phyloP scores from a whole-genome alignment of 495 filamentous ascomycete species.

The Penicillium roqueforti region DNA sequence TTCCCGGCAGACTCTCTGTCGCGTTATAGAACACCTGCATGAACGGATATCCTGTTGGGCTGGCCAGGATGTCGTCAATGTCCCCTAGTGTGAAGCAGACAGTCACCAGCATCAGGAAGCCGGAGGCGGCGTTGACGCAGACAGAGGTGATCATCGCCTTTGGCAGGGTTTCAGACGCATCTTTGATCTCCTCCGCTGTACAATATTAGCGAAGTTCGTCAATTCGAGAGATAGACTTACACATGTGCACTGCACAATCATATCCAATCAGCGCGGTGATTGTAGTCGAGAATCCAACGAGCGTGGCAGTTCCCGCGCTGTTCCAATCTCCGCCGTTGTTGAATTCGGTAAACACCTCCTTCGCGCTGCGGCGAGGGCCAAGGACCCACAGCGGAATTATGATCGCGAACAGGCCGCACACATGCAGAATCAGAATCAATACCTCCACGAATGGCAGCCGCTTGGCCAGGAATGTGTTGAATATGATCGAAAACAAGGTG shows the following conservation, averaged over 20 bases:
- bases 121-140: slow-evolving; percentile 32
- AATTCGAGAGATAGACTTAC: slow-evolving; percentile 1
- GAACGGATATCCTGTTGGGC: slow-evolving; percentile 29
- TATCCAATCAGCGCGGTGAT: slow-evolving; percentile 30
- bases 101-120: slow-evolving; percentile 39
- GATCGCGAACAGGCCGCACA: slow-evolving; percentile 34
- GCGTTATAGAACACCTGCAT: slow-evolving; percentile 30
- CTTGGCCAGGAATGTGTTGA: slow-evolving; percentile 41
- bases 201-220: not conserved
- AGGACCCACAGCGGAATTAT: slow-evolving; percentile 45
- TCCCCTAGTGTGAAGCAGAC: slow-evolving; percentile 40
- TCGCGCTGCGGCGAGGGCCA: slow-evolving; percentile 29
- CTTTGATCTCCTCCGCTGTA: slow-evolving; percentile 43
- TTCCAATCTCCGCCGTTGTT: slow-evolving; percentile 46
- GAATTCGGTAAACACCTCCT: slow-evolving; percentile 44
- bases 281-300: slow-evolving; percentile 16
- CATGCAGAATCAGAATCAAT: slow-evolving; percentile 37
- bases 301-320: slow-evolving; percentile 2
- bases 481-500: slow-evolving; percentile 30
- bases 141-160: slow-evolving; percentile 34
- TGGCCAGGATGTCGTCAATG: slow-evolving; percentile 28
- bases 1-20: slow-evolving; percentile 16
- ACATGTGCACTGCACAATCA: slow-evolving; percentile 22
- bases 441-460: slow-evolving; percentile 39
- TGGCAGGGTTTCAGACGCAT: slow-evolving; percentile 38